A percentile compares a stretch with the other conserved stretches of the same genome.
Conservation (phyloP, 2,329 filamentous ascomycete genomes). For the Davidsoniella neocaledoniae region DNA sequence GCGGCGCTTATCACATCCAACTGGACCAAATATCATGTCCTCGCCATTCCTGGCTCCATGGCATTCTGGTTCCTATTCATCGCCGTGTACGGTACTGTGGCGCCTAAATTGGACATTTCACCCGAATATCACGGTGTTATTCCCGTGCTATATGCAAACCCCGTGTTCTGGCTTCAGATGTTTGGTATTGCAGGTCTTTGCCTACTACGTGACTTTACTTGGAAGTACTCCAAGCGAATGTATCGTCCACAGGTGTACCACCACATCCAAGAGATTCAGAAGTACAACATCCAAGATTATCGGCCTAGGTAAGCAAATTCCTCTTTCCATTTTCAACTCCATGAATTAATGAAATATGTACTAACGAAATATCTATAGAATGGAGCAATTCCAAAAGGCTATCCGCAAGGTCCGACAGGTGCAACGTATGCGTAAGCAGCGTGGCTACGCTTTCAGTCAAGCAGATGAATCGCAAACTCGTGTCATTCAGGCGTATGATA, state of each 20-base stretch:
- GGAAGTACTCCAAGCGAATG: constrained; percentile 97
- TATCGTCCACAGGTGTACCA: constrained; percentile 93
- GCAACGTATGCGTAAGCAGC: constrained; percentile 97
- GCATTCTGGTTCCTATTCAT: constrained; percentile 82
- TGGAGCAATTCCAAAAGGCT: constrained; percentile 99
- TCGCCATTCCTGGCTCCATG: constrained; percentile 90
- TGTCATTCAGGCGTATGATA: constrained; percentile 94
- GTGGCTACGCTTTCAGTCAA: constrained; percentile 94
- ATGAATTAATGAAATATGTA: constrained; percentile 12
- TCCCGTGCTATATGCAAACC: constrained; percentile 60
- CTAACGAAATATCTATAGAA: constrained; percentile 33
- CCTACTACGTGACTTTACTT: constrained; percentile 73
- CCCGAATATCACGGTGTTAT: constrained; percentile 75
- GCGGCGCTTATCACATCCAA: constrained; percentile 89
- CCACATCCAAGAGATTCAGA: constrained; percentile 98
- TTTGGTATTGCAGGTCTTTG: constrained; percentile 65
- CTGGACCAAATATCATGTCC: constrained; percentile 96
- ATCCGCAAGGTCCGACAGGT: constrained; percentile 97
- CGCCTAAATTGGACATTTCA: constrained; percentile 66
- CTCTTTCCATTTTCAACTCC: not conserved
- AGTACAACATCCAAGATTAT: constrained; percentile 99
- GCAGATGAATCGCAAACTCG: constrained; percentile 92
- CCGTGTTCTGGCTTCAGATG: constrained; percentile 85
- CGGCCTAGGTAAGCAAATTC: constrained; percentile 55
- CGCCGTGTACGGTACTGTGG: constrained; percentile 71